Evolutionary conservation across 2,329 filamentous ascomycete species (phyloP).

Genomic region (Exserohilum rostratum): DNA sequence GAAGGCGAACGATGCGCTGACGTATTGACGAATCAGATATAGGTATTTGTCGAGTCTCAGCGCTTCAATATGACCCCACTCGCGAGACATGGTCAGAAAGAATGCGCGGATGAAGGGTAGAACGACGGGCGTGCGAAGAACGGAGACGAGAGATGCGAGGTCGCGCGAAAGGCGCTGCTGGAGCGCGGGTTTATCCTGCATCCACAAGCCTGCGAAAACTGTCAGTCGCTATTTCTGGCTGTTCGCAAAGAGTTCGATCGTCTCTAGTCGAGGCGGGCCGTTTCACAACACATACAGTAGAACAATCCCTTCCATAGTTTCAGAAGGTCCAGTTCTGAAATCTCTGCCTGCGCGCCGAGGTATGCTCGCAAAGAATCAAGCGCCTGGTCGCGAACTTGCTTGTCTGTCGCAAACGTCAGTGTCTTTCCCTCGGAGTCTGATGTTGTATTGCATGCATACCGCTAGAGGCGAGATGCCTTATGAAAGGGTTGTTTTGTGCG

Average conservation of each 20-base stretch:
- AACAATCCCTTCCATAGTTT: slow-evolving; percentile 97
- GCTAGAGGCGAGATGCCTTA: slow-evolving; percentile 83
- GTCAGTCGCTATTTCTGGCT: slow-evolving; percentile 8
- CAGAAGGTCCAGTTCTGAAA: slow-evolving; percentile 73
- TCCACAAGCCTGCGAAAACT: slow-evolving; percentile 71
- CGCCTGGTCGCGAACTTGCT: slow-evolving; percentile 76
- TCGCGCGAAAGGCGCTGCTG: slow-evolving; percentile 83
- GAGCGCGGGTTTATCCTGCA: slow-evolving; percentile 85
- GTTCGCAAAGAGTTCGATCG: neutral
- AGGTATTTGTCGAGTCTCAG: slow-evolving; percentile 87
- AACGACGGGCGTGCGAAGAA: slow-evolving; percentile 57
- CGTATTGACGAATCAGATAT: slow-evolving; percentile 77
- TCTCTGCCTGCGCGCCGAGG: slow-evolving; percentile 67
- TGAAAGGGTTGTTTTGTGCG: slow-evolving; percentile 68
- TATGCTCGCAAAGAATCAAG: slow-evolving; percentile 78
- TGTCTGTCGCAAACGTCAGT: slow-evolving; percentile 62
- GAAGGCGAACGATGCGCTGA: slow-evolving; percentile 70
- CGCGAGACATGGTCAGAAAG: slow-evolving; percentile 59
- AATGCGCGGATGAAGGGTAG: slow-evolving; percentile 57
- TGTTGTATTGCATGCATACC: slow-evolving; percentile 58
- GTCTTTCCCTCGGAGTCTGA: neutral
- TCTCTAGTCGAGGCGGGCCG: neutral
- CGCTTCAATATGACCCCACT: slow-evolving; percentile 59
- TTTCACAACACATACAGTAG: slow-evolving; percentile 64
- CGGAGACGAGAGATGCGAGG: slow-evolving; percentile 72